Conservation (phyloP, 768 basidiomycete species). For the Auricularia heimuer region DNA sequence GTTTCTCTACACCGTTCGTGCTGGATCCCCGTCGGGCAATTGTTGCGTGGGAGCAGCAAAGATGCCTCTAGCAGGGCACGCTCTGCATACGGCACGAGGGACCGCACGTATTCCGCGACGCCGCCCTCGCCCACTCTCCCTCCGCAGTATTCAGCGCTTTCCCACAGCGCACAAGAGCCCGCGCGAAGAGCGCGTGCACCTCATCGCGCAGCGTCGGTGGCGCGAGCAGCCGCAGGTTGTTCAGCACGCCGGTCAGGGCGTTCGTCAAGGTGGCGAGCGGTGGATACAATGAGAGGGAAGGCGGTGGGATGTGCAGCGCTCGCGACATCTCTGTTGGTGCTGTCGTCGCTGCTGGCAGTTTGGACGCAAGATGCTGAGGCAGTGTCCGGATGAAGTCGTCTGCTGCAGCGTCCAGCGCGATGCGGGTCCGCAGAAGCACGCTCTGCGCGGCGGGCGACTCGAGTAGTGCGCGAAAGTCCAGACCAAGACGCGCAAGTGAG, state of each 20-base stretch:
- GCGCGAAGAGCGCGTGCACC: conserved; percentile 37
- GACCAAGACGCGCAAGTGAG: conserved; percentile 84
- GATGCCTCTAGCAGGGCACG: conserved; percentile 63
- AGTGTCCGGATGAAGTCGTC: conserved; percentile 23
- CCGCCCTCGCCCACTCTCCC: conserved; percentile 30
- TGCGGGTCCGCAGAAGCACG: conserved; percentile 45
- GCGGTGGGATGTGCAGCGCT: conserved; percentile 53
- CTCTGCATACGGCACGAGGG: conserved; percentile 62
- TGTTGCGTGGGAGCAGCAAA: conserved; percentile 25
- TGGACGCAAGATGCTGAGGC: conserved; percentile 24
- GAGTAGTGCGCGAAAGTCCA: conserved; percentile 74
- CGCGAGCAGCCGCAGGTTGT: conserved; percentile 72
- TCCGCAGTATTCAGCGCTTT: conserved; percentile 18
- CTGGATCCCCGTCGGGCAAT: not conserved
- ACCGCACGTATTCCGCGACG: conserved; percentile 48
- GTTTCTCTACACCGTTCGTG: not conserved
- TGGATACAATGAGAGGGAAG: conserved; percentile 60
- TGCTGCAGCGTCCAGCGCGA: conserved; percentile 37
- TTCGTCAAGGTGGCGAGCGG: conserved; percentile 69
- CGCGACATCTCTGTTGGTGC: not conserved
- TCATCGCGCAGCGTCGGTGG: conserved; percentile 51
- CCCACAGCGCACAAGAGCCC: conserved; percentile 38
- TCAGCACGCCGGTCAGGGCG: conserved; percentile 60
- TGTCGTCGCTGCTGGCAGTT: conserved; percentile 14
- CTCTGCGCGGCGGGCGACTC: conserved; percentile 57